Evolutionary conservation across 2,329 filamentous ascomycete genomes (phyloP), one percentile per base, ranked within the genome.

Genomic region (Penicillium expansum): DNA sequence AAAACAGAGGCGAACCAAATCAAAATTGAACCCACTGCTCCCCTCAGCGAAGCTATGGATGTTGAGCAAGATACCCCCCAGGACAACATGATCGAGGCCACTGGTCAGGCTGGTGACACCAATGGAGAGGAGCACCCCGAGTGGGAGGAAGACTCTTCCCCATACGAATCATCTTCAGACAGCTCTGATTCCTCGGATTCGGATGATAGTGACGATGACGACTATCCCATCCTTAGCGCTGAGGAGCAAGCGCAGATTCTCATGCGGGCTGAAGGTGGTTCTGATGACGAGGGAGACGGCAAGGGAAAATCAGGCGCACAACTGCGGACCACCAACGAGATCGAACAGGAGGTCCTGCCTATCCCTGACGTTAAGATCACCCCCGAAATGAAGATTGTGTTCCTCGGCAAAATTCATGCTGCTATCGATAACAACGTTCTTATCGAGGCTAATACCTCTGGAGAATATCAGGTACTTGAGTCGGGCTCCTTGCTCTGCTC

Each of bases 391-490:
- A 84, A 86, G 62, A 86, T 97, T 52, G 83, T 87, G 43, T 83
- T 87, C 60, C 81, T 97, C 7, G 94, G 94, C 20, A 76, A 79
- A 8, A 83, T 97, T 10, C 85, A 94, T 68, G 84, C 86, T 48
- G 82, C 92, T 35, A 88, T 97, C 27, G 91, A 91, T 39, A 91
- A 87, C 62, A 86, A 88, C 42, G 79, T 91, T 5, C 82, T 97
- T 7, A 85, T 97, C 71, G 89, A 88, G 70, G 92, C 89, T 32
- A 87, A 86, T 51, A 88, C 83, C 0, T 86, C 89, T 5, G 92
- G 91, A 60, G 90, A 94, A 69, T 90, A 92, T 62, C 86, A 89
- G 67, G 92, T 96, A 0, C 82, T 97, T 1, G 92, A 97, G 68
- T 83, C 83, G 5, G 91, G 90, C 30, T 95, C 92, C 0, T 83